phyloP scores from a whole-genome alignment of 2,329 filamentous ascomycete genomes.

The Colletotrichum gloeosporioides region DNA sequence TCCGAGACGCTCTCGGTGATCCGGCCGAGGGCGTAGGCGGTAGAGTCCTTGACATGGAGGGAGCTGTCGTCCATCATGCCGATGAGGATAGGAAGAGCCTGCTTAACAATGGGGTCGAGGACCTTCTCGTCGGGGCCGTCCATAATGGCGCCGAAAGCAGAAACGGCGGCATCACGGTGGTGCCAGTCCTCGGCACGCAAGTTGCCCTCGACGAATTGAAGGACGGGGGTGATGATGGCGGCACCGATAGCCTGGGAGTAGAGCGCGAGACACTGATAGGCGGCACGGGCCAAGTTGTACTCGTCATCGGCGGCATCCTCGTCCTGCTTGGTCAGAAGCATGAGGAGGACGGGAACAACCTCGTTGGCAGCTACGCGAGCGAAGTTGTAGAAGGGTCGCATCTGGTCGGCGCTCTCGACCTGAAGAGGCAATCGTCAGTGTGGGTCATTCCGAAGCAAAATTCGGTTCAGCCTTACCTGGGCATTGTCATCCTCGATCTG shows the following conservation, averaged over 20 bases:
- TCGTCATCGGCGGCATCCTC: conserved; percentile 97
- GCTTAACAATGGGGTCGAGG: conserved; percentile 92
- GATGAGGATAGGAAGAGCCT: conserved; percentile 90
- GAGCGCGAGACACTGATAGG: conserved; percentile 95
- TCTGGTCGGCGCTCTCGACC: conserved; percentile 78
- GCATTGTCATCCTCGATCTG: conserved; percentile 97
- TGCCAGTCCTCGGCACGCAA: conserved; percentile 94
- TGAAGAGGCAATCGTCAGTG: conserved; percentile 29
- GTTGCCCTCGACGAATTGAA: conserved; percentile 90
- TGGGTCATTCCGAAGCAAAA: background rate
- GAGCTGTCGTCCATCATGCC: conserved; percentile 89
- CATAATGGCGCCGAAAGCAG: conserved; percentile 98
- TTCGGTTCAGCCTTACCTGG: conserved; percentile 55
- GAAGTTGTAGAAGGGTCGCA: conserved; percentile 95
- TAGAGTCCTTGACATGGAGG: conserved; percentile 92
- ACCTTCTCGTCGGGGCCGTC: conserved; percentile 94
- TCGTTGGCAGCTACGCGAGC: conserved; percentile 90
- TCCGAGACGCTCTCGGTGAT: conserved; percentile 94
- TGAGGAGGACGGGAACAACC: conserved; percentile 89
- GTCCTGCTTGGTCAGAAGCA: conserved; percentile 93
- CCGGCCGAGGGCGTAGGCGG: conserved; percentile 92
- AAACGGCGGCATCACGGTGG: conserved; percentile 91
- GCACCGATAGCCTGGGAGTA: conserved; percentile 91
- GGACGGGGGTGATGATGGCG: conserved; percentile 83
- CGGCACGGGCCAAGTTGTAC: conserved; percentile 93